A percentile compares a stretch with the other conserved stretches of the same genome.
phyloP scores from a whole-genome alignment of 1,284 basidiomycete species.

The Rhizoctonia solani region DNA sequence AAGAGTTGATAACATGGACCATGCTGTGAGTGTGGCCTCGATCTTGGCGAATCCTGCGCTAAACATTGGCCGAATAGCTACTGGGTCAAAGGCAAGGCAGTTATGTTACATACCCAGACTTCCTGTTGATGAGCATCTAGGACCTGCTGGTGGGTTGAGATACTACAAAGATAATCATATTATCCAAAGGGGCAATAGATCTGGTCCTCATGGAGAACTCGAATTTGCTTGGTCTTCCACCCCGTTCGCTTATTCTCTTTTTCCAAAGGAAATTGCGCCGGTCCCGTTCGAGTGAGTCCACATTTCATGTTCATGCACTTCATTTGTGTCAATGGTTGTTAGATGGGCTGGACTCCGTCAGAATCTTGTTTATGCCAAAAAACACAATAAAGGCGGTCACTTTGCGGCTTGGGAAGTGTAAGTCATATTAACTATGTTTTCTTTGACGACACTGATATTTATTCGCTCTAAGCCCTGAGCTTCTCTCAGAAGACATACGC shows the following conservation, averaged over 20 bases:
- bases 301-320: not conserved
- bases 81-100: slow-evolving; percentile 4
- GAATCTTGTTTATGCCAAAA: slow-evolving; percentile 36
- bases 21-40: slow-evolving; percentile 32
- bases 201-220: slow-evolving; percentile 22
- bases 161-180: slow-evolving; percentile 38
- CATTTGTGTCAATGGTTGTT: not conserved
- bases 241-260: slow-evolving; percentile 37
- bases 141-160: slow-evolving; percentile 25
- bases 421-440: not conserved
- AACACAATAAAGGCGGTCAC: slow-evolving; percentile 38
- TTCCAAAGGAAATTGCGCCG: slow-evolving; percentile 34
- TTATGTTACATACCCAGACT: not conserved
- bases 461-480: slow-evolving; percentile 32
- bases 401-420: slow-evolving; percentile 40
- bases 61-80: not conserved
- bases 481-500: slow-evolving; percentile 36
- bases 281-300: slow-evolving; percentile 38
- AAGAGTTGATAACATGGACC: slow-evolving; percentile 39
- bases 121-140: not conserved
- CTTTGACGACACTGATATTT: not conserved
- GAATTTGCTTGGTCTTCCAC: slow-evolving; percentile 32
- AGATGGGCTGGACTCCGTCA: slow-evolving; percentile 38
- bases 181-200: slow-evolving; percentile 2
- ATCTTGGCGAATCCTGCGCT: not conserved